phyloP scores from a whole-genome alignment of 345 rosid species.

The Reutealis trisperma region DNA sequence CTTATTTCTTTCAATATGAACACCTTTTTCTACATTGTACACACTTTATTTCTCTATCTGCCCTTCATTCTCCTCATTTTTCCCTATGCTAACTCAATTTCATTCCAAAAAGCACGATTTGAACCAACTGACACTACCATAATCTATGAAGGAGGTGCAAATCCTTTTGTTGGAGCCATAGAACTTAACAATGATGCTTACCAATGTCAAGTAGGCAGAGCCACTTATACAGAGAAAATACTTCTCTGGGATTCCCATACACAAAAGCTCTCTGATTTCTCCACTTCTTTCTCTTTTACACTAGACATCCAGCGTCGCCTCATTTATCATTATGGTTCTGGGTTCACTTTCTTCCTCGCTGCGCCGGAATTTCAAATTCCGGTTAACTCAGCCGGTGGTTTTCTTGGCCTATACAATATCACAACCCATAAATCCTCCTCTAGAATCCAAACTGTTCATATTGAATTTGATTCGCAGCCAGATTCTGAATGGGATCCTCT shows the following conservation, averaged over 20 bases:
- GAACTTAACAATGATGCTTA: conserved; percentile 16
- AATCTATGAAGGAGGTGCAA: conserved; percentile 32
- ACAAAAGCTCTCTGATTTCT: conserved; percentile 27
- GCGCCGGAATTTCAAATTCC: conserved; percentile 26
- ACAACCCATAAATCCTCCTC: conserved; percentile 7
- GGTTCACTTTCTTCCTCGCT: conserved; percentile 35
- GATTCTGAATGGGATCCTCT: conserved; percentile 35
- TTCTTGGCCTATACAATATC: conserved; percentile 30
- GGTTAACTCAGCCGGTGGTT: conserved; percentile 27
- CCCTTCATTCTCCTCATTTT: not conserved
- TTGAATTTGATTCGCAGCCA: conserved; percentile 26
- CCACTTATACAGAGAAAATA: conserved; percentile 19
- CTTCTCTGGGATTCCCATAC: conserved; percentile 29
- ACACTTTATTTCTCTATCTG: not conserved
- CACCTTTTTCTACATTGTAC: not conserved
- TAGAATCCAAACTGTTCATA: conserved; percentile 12
- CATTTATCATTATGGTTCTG: conserved; percentile 10
- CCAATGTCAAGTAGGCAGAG: conserved; percentile 25
- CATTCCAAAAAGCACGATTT: conserved; percentile 9
- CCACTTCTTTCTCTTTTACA: conserved; percentile 22
- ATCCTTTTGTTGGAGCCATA: conserved; percentile 14
- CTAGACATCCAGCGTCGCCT: not conserved
- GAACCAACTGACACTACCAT: not conserved
- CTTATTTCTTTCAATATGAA: not conserved
- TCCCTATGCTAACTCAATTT: not conserved